phyloP scores from a whole-genome alignment of 2,329 filamentous ascomycete genomes.

The Xylariaceae sp. region DNA sequence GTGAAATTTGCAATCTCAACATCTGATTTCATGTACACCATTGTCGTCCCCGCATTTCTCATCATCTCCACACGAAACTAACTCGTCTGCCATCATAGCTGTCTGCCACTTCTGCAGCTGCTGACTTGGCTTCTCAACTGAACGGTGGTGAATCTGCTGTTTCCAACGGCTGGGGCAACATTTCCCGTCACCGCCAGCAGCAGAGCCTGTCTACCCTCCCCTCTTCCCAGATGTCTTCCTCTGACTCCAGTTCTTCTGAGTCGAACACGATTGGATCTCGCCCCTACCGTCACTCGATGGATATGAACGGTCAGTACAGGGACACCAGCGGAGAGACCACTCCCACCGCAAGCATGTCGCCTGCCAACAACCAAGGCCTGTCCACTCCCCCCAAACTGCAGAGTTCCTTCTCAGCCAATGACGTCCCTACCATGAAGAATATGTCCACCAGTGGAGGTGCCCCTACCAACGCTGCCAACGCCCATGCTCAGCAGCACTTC shows the following conservation, averaged over 20 bases:
- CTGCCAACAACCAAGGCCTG: constrained; percentile 51
- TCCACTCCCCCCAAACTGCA: constrained; percentile 72
- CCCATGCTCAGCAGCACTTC: constrained; percentile 61
- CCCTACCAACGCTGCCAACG: constrained; percentile 46
- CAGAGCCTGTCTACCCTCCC: constrained; percentile 54
- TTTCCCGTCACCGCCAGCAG: constrained; percentile 67
- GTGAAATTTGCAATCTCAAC: not conserved
- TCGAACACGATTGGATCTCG: constrained; percentile 47
- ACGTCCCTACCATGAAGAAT: constrained; percentile 81
- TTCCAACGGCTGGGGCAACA: constrained; percentile 57
- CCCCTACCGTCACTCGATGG: constrained; percentile 58
- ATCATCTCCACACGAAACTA: constrained; percentile 26
- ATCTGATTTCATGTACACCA: not conserved
- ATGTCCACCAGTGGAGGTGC: constrained; percentile 34
- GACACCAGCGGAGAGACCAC: constrained; percentile 42
- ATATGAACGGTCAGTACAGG: constrained; percentile 41
- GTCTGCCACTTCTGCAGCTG: constrained; percentile 75
- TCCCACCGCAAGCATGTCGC: constrained; percentile 40
- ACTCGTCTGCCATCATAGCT: constrained; percentile 52
- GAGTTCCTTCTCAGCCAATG: constrained; percentile 86
- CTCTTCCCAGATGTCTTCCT: constrained; percentile 37
- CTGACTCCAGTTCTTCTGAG: constrained; percentile 39
- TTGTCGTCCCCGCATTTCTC: not conserved
- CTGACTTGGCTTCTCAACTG: constrained; percentile 73
- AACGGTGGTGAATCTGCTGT: constrained; percentile 52